Evolutionary conservation across 2,329 filamentous ascomycete species (phyloP).

Genomic region (Phyllosticta citrichinensis): DNA sequence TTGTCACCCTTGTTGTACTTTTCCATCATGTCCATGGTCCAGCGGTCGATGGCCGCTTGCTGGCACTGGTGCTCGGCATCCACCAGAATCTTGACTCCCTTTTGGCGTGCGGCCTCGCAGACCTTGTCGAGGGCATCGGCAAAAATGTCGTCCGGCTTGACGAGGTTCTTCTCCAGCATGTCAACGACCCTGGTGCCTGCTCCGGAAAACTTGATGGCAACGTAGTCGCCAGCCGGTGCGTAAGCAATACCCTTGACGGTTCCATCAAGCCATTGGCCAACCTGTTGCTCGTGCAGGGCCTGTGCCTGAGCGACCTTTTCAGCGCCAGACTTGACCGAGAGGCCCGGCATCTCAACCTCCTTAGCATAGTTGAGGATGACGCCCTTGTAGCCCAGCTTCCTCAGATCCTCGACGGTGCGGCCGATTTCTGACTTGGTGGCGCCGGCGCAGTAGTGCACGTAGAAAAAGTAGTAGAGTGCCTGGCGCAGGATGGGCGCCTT

Average conservation of each 20-base stretch:
- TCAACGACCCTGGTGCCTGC: slow-evolving; percentile 14
- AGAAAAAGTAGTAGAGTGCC: slow-evolving; percentile 71
- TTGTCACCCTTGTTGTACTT: slow-evolving; percentile 38
- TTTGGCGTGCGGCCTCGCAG: slow-evolving; percentile 32
- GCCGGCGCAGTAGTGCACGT: slow-evolving; percentile 83
- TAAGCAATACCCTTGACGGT: slow-evolving; percentile 58
- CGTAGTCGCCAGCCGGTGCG: slow-evolving; percentile 35
- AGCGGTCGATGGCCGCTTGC: slow-evolving; percentile 42
- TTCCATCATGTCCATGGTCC: slow-evolving; percentile 45
- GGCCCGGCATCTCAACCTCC: slow-evolving; percentile 42
- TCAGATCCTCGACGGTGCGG: slow-evolving; percentile 47
- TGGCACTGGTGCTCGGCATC: slow-evolving; percentile 46
- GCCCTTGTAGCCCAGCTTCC: slow-evolving; percentile 69
- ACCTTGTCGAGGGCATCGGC: slow-evolving; percentile 34
- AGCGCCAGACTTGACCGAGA: neutral
- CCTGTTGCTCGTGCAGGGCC: slow-evolving; percentile 44
- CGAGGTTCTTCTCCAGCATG: slow-evolving; percentile 27
- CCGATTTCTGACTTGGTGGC: slow-evolving; percentile 60
- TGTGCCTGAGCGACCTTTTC: slow-evolving; percentile 1
- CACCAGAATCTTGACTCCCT: slow-evolving; percentile 38
- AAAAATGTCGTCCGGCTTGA: slow-evolving; percentile 32
- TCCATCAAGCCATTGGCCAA: slow-evolving; percentile 43
- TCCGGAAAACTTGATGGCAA: slow-evolving; percentile 34
- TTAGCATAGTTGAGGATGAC: slow-evolving; percentile 77
- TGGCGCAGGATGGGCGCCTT: slow-evolving; percentile 50